Evolutionary conservation across 495 filamentous ascomycete species (phyloP).

Genomic region (Rostrohypoxylon terebratum): DNA sequence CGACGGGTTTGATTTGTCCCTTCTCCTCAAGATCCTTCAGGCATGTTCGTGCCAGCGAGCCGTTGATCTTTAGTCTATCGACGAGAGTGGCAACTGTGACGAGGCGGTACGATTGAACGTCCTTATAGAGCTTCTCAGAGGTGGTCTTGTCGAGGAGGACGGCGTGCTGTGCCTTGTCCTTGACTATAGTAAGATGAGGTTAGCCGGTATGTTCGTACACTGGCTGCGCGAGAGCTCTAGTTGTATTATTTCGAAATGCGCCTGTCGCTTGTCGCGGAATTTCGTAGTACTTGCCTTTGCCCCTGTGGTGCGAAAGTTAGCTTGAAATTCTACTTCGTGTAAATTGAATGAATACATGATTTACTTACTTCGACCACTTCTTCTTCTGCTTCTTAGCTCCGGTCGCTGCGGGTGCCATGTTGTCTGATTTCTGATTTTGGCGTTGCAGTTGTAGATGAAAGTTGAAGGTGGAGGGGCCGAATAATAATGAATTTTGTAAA

Average conservation of each 20-base stretch:
- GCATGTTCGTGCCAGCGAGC: slow-evolving; percentile 89
- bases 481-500: slow-evolving; percentile 51
- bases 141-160: slow-evolving; percentile 82
- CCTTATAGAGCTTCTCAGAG: slow-evolving; percentile 94
- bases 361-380: slow-evolving; percentile 96
- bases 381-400: slow-evolving; percentile 99
- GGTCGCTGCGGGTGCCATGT: slow-evolving; percentile 80
- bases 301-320: slow-evolving; percentile 48
- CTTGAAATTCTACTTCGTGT: slow-evolving; percentile 14
- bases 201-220: slow-evolving; percentile 34
- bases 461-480: slow-evolving; percentile 55
- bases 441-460: slow-evolving; percentile 57
- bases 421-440: slow-evolving; percentile 57
- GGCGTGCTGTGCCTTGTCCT: slow-evolving; percentile 99
- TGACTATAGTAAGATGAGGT: slow-evolving; percentile 72
- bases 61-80: slow-evolving; percentile 99
- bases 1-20: slow-evolving; percentile 98
- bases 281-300: slow-evolving; percentile 47
- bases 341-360: neutral
- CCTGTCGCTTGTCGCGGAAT: slow-evolving; percentile 31
- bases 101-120: slow-evolving; percentile 99
- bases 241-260: slow-evolving; percentile 28
- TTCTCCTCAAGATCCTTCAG: slow-evolving; percentile 96
- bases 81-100: slow-evolving; percentile 98
- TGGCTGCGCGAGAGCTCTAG: slow-evolving; percentile 21